Conservation (phyloP, 106 monocot species). For the Gastrodia elata region DNA sequence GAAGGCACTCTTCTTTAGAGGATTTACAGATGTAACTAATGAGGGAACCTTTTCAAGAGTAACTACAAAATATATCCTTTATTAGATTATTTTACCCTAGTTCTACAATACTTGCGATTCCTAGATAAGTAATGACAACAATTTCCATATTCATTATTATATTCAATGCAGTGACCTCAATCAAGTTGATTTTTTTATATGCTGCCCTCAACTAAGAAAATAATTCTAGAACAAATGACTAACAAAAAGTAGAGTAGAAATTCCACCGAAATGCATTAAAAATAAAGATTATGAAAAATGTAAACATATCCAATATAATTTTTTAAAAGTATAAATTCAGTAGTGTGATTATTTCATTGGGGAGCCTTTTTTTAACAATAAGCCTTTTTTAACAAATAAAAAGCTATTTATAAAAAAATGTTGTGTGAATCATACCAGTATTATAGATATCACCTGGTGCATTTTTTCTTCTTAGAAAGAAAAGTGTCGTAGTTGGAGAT, state of each 20-base stretch:
- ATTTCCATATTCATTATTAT: neutral
- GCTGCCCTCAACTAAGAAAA: neutral
- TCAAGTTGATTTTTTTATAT: neutral
- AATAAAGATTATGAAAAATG: neutral
- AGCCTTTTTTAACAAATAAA: neutral
- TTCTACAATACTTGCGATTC: neutral
- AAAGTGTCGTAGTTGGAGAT: conserved; percentile 29
- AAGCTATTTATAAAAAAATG: neutral
- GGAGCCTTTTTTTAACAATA: neutral
- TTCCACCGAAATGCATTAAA: neutral
- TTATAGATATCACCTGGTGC: conserved; percentile 21
- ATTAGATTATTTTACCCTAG: neutral
- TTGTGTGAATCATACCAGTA: neutral
- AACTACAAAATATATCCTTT: too few relatives aligned
- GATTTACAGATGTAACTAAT: too few relatives aligned
- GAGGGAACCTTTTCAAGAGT: too few relatives aligned
- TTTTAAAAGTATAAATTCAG: neutral
- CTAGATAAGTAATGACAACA: neutral
- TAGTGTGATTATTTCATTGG: neutral
- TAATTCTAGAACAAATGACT: neutral
- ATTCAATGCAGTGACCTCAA: neutral
- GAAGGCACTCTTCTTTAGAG: too few relatives aligned
- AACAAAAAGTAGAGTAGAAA: neutral
- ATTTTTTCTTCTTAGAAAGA: conserved; percentile 48
- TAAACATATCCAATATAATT: neutral